Evolutionary conservation across 352 stramenopile genomes (phyloP), one percentile per base, ranked within the genome.

Genomic region (Blastocystis sp.): DNA sequence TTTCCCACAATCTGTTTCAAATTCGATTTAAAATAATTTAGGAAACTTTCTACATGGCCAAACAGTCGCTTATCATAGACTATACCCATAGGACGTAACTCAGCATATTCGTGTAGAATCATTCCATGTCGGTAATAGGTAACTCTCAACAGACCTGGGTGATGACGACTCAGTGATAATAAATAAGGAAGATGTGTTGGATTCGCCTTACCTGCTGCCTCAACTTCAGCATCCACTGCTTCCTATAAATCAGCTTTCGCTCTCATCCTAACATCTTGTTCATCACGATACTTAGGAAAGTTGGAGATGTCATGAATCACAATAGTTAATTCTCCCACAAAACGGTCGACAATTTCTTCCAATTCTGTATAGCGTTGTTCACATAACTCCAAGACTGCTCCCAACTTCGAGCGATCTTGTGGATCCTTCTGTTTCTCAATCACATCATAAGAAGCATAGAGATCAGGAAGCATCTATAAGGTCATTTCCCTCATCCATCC

Each of bases 291-390:
- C 51, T 84, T 84, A 0, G 51, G 30, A 27, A 66, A 84, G 1
- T 51, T 54, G 6, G 51, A 30, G 30, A 84, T 68, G 24, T 54
- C n/a, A 37, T 64, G 24, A 19, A 68, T 57, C 17, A 84, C 19
- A 9, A 60, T n/a, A 24, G 53, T 60, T 33, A 84, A 19, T 15
- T 27, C 44, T 19, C 40, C 35, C 1, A 84, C 53, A 57, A 84
- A 84, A 3, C 73, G 73, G 6, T 66, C 73, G 19, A 84, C 30
- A 24, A 84, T 84, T 48, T 84, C 73, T n/a, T 84, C 73, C 22
- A 84, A 27, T 9, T 84, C 73, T 19, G 73, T 51, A 42, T 84
- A 84, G 13, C 15, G 27, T 57, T 66, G n/a, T 9, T 44, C 73
- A 37, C 73, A 84, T n/a, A 84, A 35, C 24, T 24, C 17, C n/a